These are phyloP conservation scores for Citrus inodora DNA, from an alignment of 345 rosid genomes.

Conservation along the genomic window DNA sequence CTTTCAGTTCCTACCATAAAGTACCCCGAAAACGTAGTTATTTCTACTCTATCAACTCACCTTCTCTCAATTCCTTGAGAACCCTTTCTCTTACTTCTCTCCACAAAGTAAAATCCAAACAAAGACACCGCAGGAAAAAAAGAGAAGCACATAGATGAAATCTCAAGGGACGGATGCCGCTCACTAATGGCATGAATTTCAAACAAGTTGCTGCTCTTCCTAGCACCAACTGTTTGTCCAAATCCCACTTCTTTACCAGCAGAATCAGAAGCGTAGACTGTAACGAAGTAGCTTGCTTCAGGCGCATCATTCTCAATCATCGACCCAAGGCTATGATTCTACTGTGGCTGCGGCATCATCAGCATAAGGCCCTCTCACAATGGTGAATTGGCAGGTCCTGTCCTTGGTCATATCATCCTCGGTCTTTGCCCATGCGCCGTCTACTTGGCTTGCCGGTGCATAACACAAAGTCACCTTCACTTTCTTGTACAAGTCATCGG, in stretches of 20 bases:
- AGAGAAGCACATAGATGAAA: conserved; percentile 33
- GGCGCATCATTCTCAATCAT: conserved; percentile 31
- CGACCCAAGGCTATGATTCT: conserved; percentile 15
- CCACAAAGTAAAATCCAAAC: conserved; percentile 27
- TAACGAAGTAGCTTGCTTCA: conserved; percentile 32
- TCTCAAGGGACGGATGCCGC: conserved; percentile 30
- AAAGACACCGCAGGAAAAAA: conserved; percentile 29
- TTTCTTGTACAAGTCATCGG: conserved; percentile 10
- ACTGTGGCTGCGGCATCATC: background rate
- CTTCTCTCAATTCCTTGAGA: background rate
- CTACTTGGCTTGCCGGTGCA: conserved; percentile 10
- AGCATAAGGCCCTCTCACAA: conserved; percentile 21
- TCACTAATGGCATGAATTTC: conserved; percentile 33
- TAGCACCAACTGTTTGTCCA: conserved; percentile 32
- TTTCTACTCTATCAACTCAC: background rate
- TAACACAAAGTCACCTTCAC: conserved; percentile 32
- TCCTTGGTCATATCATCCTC: conserved; percentile 29
- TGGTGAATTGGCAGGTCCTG: conserved; percentile 37
- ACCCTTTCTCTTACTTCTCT: conserved; percentile 27
- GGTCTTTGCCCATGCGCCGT: conserved; percentile 30
- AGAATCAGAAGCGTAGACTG: conserved; percentile 27
- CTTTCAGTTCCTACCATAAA: background rate
- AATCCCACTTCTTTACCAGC: conserved; percentile 23
- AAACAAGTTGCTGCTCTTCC: conserved; percentile 18
- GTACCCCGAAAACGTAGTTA: background rate